phyloP scores from a whole-genome alignment of 1,284 basidiomycete genomes.

The Phylloboletellus chloephorus region DNA sequence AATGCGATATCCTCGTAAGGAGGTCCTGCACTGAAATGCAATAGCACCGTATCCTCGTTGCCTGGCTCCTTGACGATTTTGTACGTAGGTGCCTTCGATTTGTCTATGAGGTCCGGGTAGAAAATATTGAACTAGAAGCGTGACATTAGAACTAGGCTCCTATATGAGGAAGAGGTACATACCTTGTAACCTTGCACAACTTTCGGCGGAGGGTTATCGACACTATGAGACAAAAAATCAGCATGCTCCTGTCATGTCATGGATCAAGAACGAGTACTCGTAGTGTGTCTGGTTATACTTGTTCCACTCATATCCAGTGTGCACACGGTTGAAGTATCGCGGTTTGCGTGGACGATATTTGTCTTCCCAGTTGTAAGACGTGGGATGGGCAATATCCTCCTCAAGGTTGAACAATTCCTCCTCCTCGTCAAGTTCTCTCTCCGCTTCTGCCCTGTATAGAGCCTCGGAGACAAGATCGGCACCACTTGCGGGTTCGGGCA shows the following conservation, averaged over 20 bases:
- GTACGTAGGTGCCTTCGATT: constrained; percentile 93
- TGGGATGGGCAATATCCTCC: constrained; percentile 76
- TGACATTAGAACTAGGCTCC: constrained; percentile 19
- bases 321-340: constrained; percentile 97
- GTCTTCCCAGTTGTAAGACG: constrained; percentile 96
- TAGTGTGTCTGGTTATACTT: constrained; percentile 99
- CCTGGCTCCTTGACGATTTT: constrained; percentile 88
- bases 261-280: constrained; percentile 61
- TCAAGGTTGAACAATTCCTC: constrained; percentile 92
- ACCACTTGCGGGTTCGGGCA: constrained; percentile 50
- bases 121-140: constrained; percentile 81
- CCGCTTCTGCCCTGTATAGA: constrained; percentile 81
- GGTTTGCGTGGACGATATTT: constrained; percentile 98
- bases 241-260: constrained; percentile 1
- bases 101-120: constrained; percentile 96
- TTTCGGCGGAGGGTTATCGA: constrained; percentile 95
- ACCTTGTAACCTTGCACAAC: constrained; percentile 98
- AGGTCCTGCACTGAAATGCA: constrained; percentile 94
- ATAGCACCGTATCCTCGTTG: constrained; percentile 89
- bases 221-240: constrained; percentile 42
- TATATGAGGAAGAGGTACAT: constrained; percentile 19
- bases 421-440: constrained; percentile 90
- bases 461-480: constrained; percentile 82
- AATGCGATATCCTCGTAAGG: constrained; percentile 99
- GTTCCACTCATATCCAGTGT: constrained; percentile 99